A percentile compares a stretch with the other conserved stretches of the same genome.
Conservation (phyloP, 2,329 filamentous ascomycete species). For the Monosporascus sp. region DNA sequence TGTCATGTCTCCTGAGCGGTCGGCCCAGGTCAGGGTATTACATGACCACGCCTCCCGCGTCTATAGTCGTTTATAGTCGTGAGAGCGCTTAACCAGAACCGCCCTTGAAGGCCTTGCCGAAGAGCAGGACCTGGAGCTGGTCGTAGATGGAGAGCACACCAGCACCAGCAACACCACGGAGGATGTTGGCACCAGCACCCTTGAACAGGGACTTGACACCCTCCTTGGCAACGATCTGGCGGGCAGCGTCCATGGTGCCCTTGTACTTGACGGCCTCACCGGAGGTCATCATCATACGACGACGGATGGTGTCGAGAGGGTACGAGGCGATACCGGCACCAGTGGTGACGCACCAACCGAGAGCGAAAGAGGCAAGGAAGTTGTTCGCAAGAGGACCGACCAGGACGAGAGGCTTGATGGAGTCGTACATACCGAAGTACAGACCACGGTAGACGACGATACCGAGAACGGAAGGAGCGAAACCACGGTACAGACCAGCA, state of each 20-base stretch:
- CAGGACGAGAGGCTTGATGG: conserved; percentile 97
- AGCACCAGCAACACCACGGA: conserved; percentile 99
- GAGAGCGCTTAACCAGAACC: conserved; percentile 44
- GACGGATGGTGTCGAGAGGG: conserved; percentile 99
- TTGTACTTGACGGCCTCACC: conserved; percentile 99
- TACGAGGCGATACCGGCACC: conserved; percentile 99
- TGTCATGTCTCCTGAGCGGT: conserved; percentile 25
- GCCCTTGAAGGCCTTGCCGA: conserved; percentile 98
- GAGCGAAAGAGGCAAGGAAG: conserved; percentile 98
- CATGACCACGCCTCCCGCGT: conserved; percentile 32
- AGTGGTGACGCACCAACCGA: conserved; percentile 99
- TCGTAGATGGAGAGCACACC: conserved; percentile 99
- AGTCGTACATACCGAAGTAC: conserved; percentile 99
- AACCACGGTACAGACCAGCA: conserved; percentile 99
- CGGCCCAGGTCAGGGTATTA: conserved; percentile 26
- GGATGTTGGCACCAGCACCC: conserved; percentile 99
- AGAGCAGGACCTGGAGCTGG: conserved; percentile 97
- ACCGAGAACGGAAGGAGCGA: conserved; percentile 98
- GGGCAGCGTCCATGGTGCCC: conserved; percentile 88
- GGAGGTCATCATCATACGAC: conserved; percentile 99
- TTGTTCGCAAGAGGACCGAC: conserved; percentile 88
- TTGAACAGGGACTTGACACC: conserved; percentile 99
- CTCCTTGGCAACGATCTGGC: conserved; percentile 96
- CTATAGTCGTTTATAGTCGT: conserved; percentile 33
- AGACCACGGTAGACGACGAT: conserved; percentile 99